phyloP scores from a whole-genome alignment of 306 rosid genomes.

The Prunus salicina region DNA sequence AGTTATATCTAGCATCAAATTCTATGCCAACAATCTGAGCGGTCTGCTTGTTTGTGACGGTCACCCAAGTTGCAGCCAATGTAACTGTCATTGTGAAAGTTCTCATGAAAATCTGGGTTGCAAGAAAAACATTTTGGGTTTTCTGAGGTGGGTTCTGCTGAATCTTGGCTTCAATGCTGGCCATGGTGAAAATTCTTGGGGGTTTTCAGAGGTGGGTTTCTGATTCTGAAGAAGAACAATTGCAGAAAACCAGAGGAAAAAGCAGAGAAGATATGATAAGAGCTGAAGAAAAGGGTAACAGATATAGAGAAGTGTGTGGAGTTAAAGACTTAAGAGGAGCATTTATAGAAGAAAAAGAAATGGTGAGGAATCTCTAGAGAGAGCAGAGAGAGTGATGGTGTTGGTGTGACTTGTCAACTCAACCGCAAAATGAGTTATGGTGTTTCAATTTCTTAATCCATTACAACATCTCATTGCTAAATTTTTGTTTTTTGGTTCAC shows the following conservation, averaged over 20 bases:
- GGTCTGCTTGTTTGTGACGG: conserved; percentile 41
- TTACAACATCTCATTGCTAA: background rate
- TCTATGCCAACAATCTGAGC: conserved; percentile 27
- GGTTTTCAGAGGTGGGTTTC: background rate
- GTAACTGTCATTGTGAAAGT: conserved; percentile 21
- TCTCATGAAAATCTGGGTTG: conserved; percentile 39
- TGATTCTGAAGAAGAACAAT: background rate
- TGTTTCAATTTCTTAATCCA: background rate
- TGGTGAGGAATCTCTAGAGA: conserved; percentile 12
- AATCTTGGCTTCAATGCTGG: conserved; percentile 24
- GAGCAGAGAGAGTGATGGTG: background rate
- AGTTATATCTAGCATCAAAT: conserved; percentile 40
- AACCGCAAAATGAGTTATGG: background rate
- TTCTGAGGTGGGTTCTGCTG: conserved; percentile 21
- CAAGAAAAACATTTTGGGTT: conserved; percentile 21
- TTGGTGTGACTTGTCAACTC: background rate
- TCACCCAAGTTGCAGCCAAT: conserved; percentile 37
- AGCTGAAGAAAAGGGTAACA: conserved; percentile 6
- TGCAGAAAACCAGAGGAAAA: background rate
- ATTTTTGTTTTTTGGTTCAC: background rate
- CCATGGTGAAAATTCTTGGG: conserved; percentile 22
- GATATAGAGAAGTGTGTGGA: conserved; percentile 18
- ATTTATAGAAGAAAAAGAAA: conserved; percentile 29
- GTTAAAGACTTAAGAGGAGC: background rate
- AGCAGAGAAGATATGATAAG: background rate